Base-by-base conservation (phyloP, 1,139 yeast genomes). In the Saccharomycopsis phalli region DNA sequence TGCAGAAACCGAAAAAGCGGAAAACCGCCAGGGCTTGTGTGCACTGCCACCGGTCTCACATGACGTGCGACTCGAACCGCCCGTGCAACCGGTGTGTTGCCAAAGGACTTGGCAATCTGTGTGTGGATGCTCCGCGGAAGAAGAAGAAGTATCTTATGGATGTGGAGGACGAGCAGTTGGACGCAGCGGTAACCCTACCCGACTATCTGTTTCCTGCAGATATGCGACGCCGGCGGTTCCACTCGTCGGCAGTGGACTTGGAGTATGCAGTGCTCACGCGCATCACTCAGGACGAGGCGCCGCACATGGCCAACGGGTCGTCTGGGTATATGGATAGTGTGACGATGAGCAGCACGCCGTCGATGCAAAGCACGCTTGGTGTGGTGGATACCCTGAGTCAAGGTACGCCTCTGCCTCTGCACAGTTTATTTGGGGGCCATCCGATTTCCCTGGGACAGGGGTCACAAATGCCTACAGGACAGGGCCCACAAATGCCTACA, bases 111-210 rank as follows among this genome's bases (percentile, higher is more conserved):
- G 74, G 69, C 3, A 69, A 63, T n/a, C 67, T 83, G 0, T 88
- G 98, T 61, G 75, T 76, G 37, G 96, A 88, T 62, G 95, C 95
- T 4, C 93, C 93, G 1, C 63, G 97, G 38, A 88, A 88, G 61
- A 68, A 74, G 50, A 84, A 86, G 57, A 88, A 88, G 56, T 88
- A 88, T 51, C 60, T 88, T 40, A 67, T 68, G 25, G 86, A 76
- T 49, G 30, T 35, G 26, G 32, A 21, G 14, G 38, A 35, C 4
- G 33, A 35, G 14, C 22, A 34, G 16, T 11, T 34, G 7, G 30
- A 17, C 13, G n/a, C 30, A n/a, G 29, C 5, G n/a, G 29, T 7
- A 32, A 20, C 34, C 21, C 34, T 17, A 18, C 19, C 16, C 34
- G 17, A 13, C 7, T 13, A 17, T 14, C 14, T 10, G 2, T 14